Conservation (phyloP, 306 rosid species). For the Sphenostylis stenocarpa region DNA sequence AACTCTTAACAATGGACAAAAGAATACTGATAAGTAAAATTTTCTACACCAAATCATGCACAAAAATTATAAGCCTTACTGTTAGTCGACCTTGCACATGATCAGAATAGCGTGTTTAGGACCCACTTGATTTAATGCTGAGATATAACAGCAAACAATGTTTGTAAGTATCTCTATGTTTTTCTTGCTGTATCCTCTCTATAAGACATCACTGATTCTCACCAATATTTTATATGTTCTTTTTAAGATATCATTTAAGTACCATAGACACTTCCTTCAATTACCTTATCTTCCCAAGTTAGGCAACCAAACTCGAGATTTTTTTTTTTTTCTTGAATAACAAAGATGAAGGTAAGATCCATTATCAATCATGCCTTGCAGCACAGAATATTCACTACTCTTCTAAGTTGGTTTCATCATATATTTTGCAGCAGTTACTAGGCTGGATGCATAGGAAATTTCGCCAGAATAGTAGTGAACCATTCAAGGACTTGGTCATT, state of each 20-base stretch:
- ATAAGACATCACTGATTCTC: conserved; percentile 31
- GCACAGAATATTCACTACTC: not conserved
- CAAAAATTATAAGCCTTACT: conserved; percentile 16
- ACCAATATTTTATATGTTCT: conserved; percentile 41
- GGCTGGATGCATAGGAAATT: conserved; percentile 98
- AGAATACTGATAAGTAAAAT: not conserved
- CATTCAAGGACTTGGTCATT: conserved; percentile 62
- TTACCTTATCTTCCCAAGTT: conserved; percentile 37
- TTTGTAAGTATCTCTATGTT: conserved; percentile 74
- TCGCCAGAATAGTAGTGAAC: conserved; percentile 78
- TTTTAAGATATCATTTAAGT: conserved; percentile 41
- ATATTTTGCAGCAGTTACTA: conserved; percentile 60
- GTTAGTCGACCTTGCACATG: conserved; percentile 41
- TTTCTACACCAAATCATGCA: conserved; percentile 22
- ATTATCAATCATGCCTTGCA: conserved; percentile 18
- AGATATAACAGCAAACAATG: conserved; percentile 40
- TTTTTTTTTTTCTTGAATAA: conserved; percentile 38
- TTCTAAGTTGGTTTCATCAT: conserved; percentile 34
- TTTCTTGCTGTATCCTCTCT: conserved; percentile 45
- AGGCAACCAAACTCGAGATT: conserved; percentile 43
- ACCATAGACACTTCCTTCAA: conserved; percentile 30
- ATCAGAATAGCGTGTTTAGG: conserved; percentile 37
- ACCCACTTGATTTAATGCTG: conserved; percentile 56
- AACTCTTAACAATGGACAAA: conserved; percentile 26
- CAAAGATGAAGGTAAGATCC: conserved; percentile 73